A percentile compares a stretch with the other conserved stretches of the same genome.
Conservation (phyloP, 306 rosid species). For the Medicago lupulina region DNA sequence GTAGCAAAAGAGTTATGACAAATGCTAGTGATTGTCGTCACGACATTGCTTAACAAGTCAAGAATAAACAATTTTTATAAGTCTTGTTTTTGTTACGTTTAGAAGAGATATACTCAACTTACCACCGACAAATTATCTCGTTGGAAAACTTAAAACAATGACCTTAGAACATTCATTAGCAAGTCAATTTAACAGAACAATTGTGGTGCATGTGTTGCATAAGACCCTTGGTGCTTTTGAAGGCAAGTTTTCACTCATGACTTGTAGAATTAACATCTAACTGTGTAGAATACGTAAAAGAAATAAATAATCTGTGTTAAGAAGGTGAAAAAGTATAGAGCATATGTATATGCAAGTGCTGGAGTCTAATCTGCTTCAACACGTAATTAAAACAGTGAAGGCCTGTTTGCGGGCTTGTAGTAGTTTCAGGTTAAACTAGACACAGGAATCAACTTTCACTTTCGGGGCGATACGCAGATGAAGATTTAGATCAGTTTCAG, state of each 20-base stretch:
- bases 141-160: neutral
- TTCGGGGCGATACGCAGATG: slow-evolving; percentile 36
- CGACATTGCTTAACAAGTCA: neutral
- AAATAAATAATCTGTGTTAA: neutral
- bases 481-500: slow-evolving; percentile 29
- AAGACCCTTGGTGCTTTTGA: neutral
- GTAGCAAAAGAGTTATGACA: neutral
- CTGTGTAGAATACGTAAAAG: too few relatives aligned
- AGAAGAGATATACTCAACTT: neutral
- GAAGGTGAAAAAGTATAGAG: neutral
- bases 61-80: too few relatives aligned
- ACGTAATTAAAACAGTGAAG: slow-evolving; percentile 4
- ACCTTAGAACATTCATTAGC: too few relatives aligned
- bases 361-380: slow-evolving; percentile 18
- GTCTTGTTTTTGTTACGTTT: neutral
- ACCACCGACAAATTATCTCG: neutral
- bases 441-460: slow-evolving; percentile 14
- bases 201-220: neutral
- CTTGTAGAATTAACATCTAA: neutral
- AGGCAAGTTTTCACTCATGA: slow-evolving; percentile 17
- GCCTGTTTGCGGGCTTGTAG: slow-evolving; percentile 2
- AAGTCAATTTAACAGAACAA: neutral
- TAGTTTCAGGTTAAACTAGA: neutral
- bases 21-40: neutral
- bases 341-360: neutral